phyloP scores from a whole-genome alignment of 805 yeast genomes.

The Candida broadrunensis region DNA sequence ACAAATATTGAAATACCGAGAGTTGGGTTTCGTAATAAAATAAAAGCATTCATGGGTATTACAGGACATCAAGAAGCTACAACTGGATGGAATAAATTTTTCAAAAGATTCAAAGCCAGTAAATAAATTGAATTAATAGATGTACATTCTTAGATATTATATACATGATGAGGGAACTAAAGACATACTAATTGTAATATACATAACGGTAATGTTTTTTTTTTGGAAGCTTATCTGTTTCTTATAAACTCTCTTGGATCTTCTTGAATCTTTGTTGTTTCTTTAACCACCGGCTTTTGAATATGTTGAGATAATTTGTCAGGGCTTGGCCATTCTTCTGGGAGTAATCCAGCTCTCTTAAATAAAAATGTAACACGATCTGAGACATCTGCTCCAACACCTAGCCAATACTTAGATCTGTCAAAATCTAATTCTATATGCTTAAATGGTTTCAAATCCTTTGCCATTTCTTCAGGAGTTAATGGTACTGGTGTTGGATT shows the following conservation, averaged over 20 bases:
- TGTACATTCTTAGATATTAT: neutral
- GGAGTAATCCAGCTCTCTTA: slow-evolving; percentile 71
- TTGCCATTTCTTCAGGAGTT: slow-evolving; percentile 55
- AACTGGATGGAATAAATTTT: neutral
- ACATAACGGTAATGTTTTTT: too few relatives aligned
- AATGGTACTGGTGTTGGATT: slow-evolving; percentile 77
- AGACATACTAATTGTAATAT: too few relatives aligned
- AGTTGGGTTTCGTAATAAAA: neutral
- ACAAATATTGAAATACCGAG: neutral
- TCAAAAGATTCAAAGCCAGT: neutral
- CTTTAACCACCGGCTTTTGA: slow-evolving; percentile 25
- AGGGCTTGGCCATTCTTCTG: slow-evolving; percentile 58
- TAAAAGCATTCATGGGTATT: neutral
- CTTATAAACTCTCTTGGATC: slow-evolving; percentile 32
- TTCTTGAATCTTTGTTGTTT: slow-evolving; percentile 23
- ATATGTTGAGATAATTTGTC: slow-evolving; percentile 31
- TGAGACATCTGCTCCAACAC: slow-evolving; percentile 95
- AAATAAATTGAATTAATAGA: neutral
- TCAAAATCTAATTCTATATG: slow-evolving; percentile 82
- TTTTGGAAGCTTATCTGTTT: slow-evolving; percentile 15
- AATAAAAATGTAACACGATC: slow-evolving; percentile 75
- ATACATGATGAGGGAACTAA: neutral
- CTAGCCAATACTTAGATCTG: slow-evolving; percentile 93
- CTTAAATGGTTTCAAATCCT: slow-evolving; percentile 62
- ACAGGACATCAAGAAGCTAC: neutral